phyloP scores from a whole-genome alignment of 768 basidiomycete species.

The Russula dissimulans region DNA sequence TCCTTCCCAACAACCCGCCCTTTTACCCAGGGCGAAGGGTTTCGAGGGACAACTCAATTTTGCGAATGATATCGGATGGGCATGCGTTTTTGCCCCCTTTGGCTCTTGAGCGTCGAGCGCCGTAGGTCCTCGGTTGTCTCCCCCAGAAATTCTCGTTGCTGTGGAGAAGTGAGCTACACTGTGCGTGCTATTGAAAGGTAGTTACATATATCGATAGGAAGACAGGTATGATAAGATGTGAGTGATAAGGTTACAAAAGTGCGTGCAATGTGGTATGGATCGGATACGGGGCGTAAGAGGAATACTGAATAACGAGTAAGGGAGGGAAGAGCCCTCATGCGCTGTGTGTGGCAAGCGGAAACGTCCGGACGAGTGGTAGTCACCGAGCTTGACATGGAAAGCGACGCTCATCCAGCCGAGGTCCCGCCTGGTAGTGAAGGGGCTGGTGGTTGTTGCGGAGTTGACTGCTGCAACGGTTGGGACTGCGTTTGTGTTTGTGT shows the following conservation, averaged over 20 bases:
- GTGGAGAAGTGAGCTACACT: neutral
- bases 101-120: neutral
- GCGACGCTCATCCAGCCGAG: conserved; percentile 7
- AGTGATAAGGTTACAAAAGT: conserved; percentile 21
- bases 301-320: neutral
- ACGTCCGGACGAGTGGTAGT: neutral
- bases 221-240: conserved; percentile 15
- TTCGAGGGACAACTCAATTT: neutral
- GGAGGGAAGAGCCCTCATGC: neutral
- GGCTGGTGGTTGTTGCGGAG: conserved; percentile 5
- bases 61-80: neutral
- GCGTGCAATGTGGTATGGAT: conserved; percentile 4
- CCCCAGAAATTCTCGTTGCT: neutral
- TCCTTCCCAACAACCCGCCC: neutral
- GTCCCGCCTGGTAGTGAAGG: conserved; percentile 4
- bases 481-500: neutral
- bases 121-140: neutral
- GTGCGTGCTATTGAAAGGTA: conserved; percentile 1
- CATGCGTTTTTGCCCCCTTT: neutral
- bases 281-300: neutral
- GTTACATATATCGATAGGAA: conserved; percentile 8
- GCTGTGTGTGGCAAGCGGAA: neutral
- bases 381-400: neutral
- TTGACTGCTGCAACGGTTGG: neutral
- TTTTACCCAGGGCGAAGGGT: neutral